A percentile compares a stretch with the other conserved stretches of the same genome.
Evolutionary conservation across 169 alveolate species (phyloP).

Genomic region (Plasmodium relictum): DNA sequence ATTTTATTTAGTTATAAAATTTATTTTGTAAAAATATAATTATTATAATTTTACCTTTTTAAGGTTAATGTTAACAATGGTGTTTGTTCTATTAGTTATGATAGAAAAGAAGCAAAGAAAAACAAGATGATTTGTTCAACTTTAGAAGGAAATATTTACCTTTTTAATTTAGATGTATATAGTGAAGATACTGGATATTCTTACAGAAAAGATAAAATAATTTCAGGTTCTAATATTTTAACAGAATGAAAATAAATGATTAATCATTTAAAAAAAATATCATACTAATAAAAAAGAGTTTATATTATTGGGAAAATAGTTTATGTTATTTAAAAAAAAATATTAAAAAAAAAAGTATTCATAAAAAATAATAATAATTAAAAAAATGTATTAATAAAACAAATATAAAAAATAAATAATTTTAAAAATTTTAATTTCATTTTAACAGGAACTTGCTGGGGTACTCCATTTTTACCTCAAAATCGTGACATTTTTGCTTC

Average conservation of each 20-base stretch:
- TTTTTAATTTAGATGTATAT: constrained; percentile 90
- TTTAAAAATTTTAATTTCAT: constrained; percentile 8
- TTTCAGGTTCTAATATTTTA: constrained; percentile 22
- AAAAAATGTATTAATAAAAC: neutral
- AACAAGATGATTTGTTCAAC: constrained; percentile 92
- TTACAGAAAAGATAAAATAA: constrained; percentile 83
- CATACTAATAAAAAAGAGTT: too few species aligned
- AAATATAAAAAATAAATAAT: neutral
- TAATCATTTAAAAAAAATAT: neutral
- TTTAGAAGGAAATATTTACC: constrained; percentile 89
- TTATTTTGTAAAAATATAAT: neutral
- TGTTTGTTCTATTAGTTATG: constrained; percentile 91
- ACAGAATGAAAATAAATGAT: neutral
- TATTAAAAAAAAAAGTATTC: neutral
- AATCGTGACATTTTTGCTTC: constrained; percentile 92
- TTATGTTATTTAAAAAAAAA: too few species aligned
- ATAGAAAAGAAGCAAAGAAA: constrained; percentile 91
- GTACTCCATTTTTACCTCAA: constrained; percentile 93
- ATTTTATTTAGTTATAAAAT: neutral
- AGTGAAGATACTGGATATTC: constrained; percentile 91
- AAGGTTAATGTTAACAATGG: constrained; percentile 92
- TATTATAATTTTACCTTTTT: constrained; percentile 1
- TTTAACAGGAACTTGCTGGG: constrained; percentile 94
- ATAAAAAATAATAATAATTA: neutral
- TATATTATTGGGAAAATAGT: too few species aligned